Conservation (phyloP, 345 rosid species). For the Gossypium bickii region DNA sequence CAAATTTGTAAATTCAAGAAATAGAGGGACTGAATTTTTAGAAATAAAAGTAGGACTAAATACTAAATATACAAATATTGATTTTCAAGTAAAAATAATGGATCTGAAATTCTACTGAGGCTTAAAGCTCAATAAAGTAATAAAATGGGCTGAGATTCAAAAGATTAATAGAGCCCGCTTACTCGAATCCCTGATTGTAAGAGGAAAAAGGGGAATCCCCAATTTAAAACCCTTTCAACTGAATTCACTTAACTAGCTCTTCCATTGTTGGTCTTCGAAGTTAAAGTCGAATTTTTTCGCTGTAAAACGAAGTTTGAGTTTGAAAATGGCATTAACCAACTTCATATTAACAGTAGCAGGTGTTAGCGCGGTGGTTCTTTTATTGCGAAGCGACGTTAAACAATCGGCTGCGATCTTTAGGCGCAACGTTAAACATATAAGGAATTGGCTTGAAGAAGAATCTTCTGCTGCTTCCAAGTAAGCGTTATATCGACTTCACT, state of each 20-base stretch:
- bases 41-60: too few species aligned
- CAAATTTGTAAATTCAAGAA: too few species aligned
- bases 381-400: constrained; percentile 82
- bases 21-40: too few species aligned
- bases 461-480: constrained; percentile 73
- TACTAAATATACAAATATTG: neutral
- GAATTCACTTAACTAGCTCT: neutral
- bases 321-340: constrained; percentile 74
- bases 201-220: neutral
- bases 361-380: constrained; percentile 81
- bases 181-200: neutral
- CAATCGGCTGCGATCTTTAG: constrained; percentile 72
- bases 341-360: constrained; percentile 88
- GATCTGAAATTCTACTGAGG: neutral
- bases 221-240: neutral
- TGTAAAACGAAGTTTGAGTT: neutral
- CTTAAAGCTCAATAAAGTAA: neutral
- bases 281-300: neutral
- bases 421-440: constrained; percentile 89
- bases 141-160: neutral
- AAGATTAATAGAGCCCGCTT: neutral
- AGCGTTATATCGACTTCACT: neutral
- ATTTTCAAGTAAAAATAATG: neutral
- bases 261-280: neutral
- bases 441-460: constrained; percentile 95